Percentiles rank a stretch among this genome's conserved stretches.
phyloP scores from a whole-genome alignment of 345 rosid species.

The Nephelium lappaceum region DNA sequence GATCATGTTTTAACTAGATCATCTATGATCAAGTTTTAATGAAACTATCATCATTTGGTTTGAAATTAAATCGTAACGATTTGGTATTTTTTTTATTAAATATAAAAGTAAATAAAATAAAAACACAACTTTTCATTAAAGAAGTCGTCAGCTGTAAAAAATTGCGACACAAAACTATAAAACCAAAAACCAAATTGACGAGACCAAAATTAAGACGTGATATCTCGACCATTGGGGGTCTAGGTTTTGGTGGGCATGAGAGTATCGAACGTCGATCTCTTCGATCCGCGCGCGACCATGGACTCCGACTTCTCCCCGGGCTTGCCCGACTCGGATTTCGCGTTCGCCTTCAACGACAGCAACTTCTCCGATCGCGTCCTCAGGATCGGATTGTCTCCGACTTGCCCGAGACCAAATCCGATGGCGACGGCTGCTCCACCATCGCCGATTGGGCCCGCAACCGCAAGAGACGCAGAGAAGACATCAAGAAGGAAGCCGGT shows the following conservation, averaged over 20 bases:
- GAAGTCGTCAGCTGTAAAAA: background rate
- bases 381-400: slow-evolving; percentile 62
- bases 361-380: slow-evolving; percentile 81
- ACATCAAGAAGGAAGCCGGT: slow-evolving; percentile 51
- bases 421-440: slow-evolving; percentile 50
- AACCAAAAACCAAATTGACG: background rate
- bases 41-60: no score
- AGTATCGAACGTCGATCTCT: slow-evolving; percentile 42
- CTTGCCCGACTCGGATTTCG: slow-evolving; percentile 52
- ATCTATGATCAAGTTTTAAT: no score
- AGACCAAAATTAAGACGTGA: background rate
- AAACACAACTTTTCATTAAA: no score
- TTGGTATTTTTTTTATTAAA: no score
- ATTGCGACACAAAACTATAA: background rate
- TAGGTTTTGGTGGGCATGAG: slow-evolving; percentile 33
- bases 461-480: slow-evolving; percentile 75
- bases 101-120: no score
- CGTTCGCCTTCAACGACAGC: slow-evolving; percentile 76
- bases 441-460: slow-evolving; percentile 69
- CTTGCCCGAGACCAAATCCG: slow-evolving; percentile 43
- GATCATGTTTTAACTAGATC: no score
- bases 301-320: slow-evolving; percentile 47
- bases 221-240: background rate
- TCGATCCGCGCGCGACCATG: slow-evolving; percentile 43
- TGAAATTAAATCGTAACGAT: no score